A percentile compares a stretch with the other conserved stretches of the same genome.
Evolutionary conservation across 2,329 filamentous ascomycete genomes (phyloP).

Genomic region (Akanthomyces lecanii): DNA sequence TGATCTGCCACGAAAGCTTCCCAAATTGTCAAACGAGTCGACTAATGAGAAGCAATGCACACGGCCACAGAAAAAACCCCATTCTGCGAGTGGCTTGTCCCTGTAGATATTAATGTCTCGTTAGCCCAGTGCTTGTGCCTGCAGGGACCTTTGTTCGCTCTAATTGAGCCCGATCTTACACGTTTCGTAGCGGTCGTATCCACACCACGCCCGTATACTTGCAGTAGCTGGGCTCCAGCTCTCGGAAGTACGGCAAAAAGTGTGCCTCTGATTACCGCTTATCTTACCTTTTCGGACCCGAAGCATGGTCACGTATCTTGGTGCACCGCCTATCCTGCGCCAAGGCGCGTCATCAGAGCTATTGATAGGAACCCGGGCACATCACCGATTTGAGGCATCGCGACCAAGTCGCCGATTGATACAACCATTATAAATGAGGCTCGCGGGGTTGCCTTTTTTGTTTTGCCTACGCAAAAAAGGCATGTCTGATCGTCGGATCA

Average conservation of each 20-base stretch:
- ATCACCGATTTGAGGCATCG: neutral
- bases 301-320: neutral
- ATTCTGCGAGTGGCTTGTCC: neutral
- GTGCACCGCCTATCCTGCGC: neutral
- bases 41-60: neutral
- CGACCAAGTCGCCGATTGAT: neutral
- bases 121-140: neutral
- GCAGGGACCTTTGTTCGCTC: neutral
- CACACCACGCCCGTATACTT: neutral
- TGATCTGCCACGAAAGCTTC: neutral
- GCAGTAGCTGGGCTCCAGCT: neutral
- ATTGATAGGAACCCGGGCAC: neutral
- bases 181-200: neutral
- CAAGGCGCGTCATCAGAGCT: neutral
- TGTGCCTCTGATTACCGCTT: slow-evolving; percentile 5
- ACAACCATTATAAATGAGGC: neutral
- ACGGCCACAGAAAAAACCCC: neutral
- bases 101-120: neutral
- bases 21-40: slow-evolving; percentile 1
- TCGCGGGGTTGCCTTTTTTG: neutral
- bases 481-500: neutral
- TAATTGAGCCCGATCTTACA: slow-evolving; percentile 1
- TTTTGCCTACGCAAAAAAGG: too few relatives aligned
- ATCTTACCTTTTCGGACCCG: neutral
- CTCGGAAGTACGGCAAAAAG: slow-evolving; percentile 12